phyloP scores from a whole-genome alignment of 257 asterid genomes.

The Przewalskia tangutica region DNA sequence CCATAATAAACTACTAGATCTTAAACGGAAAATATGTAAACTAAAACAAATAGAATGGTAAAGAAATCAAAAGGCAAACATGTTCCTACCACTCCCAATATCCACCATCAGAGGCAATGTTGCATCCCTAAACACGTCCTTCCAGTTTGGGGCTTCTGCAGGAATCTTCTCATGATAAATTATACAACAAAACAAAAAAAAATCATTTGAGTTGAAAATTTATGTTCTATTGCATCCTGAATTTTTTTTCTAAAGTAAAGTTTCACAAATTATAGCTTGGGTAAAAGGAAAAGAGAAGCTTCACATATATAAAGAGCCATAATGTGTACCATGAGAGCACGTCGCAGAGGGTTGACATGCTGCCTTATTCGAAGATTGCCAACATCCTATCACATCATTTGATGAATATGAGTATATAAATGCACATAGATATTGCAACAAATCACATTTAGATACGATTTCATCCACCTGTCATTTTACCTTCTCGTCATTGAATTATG shows the following conservation, averaged over 20 bases:
- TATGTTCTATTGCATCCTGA: background rate
- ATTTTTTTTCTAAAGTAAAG: background rate
- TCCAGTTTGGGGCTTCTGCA: conserved; percentile 77
- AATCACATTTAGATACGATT: background rate
- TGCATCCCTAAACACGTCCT: conserved; percentile 48
- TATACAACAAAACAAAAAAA: background rate
- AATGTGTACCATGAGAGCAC: conserved; percentile 46
- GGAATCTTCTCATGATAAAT: conserved; percentile 43
- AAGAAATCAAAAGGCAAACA: background rate
- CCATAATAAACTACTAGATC: background rate
- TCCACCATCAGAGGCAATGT: conserved; percentile 89
- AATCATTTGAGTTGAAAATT: background rate
- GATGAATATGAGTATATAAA: background rate
- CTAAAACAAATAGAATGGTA: background rate
- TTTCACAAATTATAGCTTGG: background rate
- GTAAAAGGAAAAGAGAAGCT: background rate
- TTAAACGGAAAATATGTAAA: background rate
- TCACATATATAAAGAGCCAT: background rate
- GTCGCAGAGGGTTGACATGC: conserved; percentile 89
- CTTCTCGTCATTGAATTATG: background rate
- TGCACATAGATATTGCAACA: background rate
- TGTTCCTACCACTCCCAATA: conserved; percentile 69
- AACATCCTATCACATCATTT: conserved; percentile 47
- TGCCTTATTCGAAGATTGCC: conserved; percentile 91
- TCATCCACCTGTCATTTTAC: background rate